phyloP scores from a whole-genome alignment of 2,329 filamentous ascomycete genomes.

The Stagonosporopsis cucurbitacearum region DNA sequence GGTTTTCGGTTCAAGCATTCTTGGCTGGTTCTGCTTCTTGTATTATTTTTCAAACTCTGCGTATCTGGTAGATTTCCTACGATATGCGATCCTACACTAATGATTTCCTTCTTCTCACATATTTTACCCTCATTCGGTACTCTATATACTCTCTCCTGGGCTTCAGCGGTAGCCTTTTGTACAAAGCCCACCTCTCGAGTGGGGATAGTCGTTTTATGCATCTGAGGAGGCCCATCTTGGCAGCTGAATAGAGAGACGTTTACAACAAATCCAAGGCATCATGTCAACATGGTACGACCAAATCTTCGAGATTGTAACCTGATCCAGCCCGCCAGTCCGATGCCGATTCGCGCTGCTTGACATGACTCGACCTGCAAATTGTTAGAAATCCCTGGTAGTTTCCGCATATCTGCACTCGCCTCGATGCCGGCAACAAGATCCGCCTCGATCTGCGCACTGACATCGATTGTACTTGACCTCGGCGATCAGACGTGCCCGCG shows the following conservation, averaged over 20 bases:
- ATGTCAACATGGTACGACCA: not conserved
- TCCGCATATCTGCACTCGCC: not conserved
- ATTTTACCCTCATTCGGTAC: conserved; percentile 32
- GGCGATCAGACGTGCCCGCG: conserved; percentile 2
- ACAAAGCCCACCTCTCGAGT: conserved; percentile 17
- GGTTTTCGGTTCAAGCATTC: conserved; percentile 26
- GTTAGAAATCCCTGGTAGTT: not conserved
- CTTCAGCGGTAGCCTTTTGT: conserved; percentile 23
- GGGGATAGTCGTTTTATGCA: conserved; percentile 32
- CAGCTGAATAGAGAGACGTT: conserved; percentile 41
- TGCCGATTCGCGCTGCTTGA: not conserved
- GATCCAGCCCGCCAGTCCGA: not conserved
- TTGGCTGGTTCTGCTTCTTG: conserved; percentile 26
- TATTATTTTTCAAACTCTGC: conserved; percentile 19
- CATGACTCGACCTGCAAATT: not conserved
- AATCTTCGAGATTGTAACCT: not conserved
- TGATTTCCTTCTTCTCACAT: conserved; percentile 25
- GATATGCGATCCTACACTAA: conserved; percentile 25
- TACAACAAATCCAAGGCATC: not conserved
- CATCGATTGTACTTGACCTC: not conserved
- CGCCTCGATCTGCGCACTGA: conserved; percentile 10
- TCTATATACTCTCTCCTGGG: conserved; percentile 11
- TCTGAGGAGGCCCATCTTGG: conserved; percentile 30
- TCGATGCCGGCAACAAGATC: conserved; percentile 5
- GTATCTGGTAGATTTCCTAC: conserved; percentile 22